Evolutionary conservation across 2,329 filamentous ascomycete species (phyloP), one percentile per base, ranked within the genome.

Genomic region (Macrophomina phaseolina): DNA sequence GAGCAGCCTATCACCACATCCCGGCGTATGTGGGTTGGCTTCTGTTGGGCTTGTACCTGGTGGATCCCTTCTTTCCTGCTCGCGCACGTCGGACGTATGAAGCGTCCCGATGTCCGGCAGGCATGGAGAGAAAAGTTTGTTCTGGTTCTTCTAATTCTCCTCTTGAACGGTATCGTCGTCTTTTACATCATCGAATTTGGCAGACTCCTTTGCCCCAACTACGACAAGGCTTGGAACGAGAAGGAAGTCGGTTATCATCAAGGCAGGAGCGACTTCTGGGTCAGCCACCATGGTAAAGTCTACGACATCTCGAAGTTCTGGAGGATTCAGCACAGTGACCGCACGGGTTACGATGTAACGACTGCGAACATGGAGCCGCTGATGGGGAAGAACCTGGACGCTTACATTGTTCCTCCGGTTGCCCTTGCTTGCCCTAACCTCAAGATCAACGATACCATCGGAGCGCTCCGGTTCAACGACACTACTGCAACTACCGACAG

Each of bases 71-170:
- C 94, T 0, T 91, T 92, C 56, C 71, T 91, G 2, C 87, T 99
- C 16, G 86, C 87, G n/a, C 90, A 85, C 68, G 75, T 98, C 67
- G 95, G 95, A 38, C 91, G 94, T 28, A 99, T 99, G 95, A 96
- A 97, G 81, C 90, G 95, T 65, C 95, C 94, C 1, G 95, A 99
- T 80, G 93, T 99, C 8, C 91, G 95, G 32, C 91, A 97, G 88
- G 95, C 95, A 0, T 99, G 95, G 95, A 88, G 95, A 79, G 95
- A 99, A 75, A 99, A 99, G 80, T 62, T 99, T 11, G 90, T 95
- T 0, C 83, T 99, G 11, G 89, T 94, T 55, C 83, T 91, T 67
- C 73, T 97, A 63, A 98, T 99, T 71, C 76, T 91, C 36, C 73
- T 99, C 12, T 80, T 97, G 71, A 99, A 99, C 79, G 93, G 77